Evolutionary conservation across 495 filamentous ascomycete species (phyloP).

Genomic region (Aspergillus mulundensis): DNA sequence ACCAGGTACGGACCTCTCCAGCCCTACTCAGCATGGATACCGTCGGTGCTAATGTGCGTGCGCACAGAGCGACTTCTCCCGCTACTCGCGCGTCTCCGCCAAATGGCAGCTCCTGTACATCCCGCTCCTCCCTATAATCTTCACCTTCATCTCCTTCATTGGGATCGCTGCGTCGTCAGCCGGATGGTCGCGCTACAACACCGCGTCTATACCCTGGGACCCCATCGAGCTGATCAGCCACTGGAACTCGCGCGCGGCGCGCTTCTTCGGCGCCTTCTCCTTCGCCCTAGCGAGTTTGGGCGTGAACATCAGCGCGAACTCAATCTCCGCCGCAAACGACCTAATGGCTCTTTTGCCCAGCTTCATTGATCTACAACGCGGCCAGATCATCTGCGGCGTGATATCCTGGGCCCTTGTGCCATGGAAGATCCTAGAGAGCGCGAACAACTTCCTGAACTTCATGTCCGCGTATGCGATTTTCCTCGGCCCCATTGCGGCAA

Average conservation of each 20-base stretch:
- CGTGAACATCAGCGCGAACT: slow-evolving; percentile 63
- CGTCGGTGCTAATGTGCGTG: background rate
- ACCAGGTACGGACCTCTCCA: slow-evolving; percentile 23
- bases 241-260: slow-evolving; percentile 47
- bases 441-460: slow-evolving; percentile 55
- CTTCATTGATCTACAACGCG: slow-evolving; percentile 59
- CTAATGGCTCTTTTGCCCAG: slow-evolving; percentile 55
- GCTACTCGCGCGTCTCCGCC: slow-evolving; percentile 41
- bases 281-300: slow-evolving; percentile 45
- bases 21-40: background rate
- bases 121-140: slow-evolving; percentile 44
- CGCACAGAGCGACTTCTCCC: slow-evolving; percentile 42
- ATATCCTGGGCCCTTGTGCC: slow-evolving; percentile 59
- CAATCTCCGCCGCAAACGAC: slow-evolving; percentile 62
- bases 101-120: slow-evolving; percentile 47
- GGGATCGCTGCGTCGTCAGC: slow-evolving; percentile 45
- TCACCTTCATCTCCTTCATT: slow-evolving; percentile 50
- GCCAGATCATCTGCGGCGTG: slow-evolving; percentile 57
- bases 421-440: slow-evolving; percentile 60
- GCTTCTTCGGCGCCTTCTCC: slow-evolving; percentile 47
- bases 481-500: slow-evolving; percentile 63
- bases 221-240: slow-evolving; percentile 40
- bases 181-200: slow-evolving; percentile 38
- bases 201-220: slow-evolving; percentile 40
- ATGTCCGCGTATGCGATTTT: slow-evolving; percentile 65